Percentiles rank a stretch among this genome's conserved stretches.
phyloP scores from a whole-genome alignment of 2,329 filamentous ascomycete species.

The Penicillium sp. region DNA sequence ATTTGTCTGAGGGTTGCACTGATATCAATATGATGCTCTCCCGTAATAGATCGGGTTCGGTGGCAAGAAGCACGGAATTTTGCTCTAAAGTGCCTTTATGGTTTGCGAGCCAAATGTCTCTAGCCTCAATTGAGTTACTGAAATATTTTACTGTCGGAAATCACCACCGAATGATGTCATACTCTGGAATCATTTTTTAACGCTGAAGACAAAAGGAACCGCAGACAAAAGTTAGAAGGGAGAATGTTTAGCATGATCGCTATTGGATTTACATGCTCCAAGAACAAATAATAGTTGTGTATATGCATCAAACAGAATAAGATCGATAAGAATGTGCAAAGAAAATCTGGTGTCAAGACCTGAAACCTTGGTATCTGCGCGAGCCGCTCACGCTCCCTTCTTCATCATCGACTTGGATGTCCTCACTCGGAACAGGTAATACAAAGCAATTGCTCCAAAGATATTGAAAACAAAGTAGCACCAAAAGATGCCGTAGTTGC shows the following conservation, averaged over 20 bases:
- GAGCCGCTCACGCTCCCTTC: constrained; percentile 2
- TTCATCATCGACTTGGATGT: constrained; percentile 42
- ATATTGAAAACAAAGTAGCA: constrained; percentile 65
- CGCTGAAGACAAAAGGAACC: no score
- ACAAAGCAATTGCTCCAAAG: constrained; percentile 58
- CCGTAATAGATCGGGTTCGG: neutral
- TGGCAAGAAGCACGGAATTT: neutral
- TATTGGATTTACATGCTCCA: neutral
- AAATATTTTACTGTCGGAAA: neutral
- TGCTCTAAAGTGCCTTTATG: neutral
- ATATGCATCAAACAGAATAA: neutral
- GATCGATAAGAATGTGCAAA: neutral
- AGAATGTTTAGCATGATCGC: neutral
- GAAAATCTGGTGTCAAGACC: neutral
- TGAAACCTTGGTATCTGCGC: neutral
- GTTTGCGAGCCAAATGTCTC: no score
- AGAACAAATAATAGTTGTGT: neutral
- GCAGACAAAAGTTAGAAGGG: no score
- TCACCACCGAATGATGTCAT: neutral
- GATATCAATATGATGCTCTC: constrained; percentile 26
- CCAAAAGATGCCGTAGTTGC: constrained; percentile 70
- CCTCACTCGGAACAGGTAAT: constrained; percentile 51
- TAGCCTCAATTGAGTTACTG: no score
- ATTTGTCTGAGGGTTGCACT: no score
- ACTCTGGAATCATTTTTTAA: neutral